Evolutionary conservation across 305 asterid species (phyloP).

Genomic region (Withania somnifera): DNA sequence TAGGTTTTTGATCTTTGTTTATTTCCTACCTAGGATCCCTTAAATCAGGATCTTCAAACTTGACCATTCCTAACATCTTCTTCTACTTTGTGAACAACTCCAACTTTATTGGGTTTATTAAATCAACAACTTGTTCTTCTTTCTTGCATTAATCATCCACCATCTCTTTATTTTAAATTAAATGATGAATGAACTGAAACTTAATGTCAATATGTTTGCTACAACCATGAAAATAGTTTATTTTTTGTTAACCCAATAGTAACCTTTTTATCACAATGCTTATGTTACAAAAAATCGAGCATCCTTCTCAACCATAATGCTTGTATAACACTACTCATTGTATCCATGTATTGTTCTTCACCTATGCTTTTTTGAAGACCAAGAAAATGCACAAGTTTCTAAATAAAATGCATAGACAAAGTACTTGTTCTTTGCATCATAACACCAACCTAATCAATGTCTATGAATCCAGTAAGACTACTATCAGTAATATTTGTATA

Average conservation of each 20-base stretch:
- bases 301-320: not conserved
- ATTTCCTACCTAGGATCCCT: too few relatives aligned
- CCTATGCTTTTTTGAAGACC: not conserved
- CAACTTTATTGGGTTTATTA: too few relatives aligned
- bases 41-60: too few relatives aligned
- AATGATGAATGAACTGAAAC: too few relatives aligned
- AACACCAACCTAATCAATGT: not conserved
- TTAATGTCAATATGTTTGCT: not conserved
- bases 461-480: not conserved
- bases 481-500: not conserved
- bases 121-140: too few relatives aligned
- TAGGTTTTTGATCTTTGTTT: too few relatives aligned
- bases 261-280: not conserved
- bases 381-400: not conserved
- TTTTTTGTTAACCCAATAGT: not conserved
- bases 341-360: not conserved
- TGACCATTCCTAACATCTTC: too few relatives aligned
- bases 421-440: not conserved
- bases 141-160: too few relatives aligned
- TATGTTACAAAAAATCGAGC: not conserved
- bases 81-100: too few relatives aligned
- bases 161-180: too few relatives aligned
- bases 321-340: not conserved
- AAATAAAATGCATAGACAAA: not conserved
- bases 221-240: not conserved